Evolutionary conservation across 129 eudicot species (phyloP), one percentile per base, ranked within the genome.

Genomic region (Helichrysum umbraculigerum): DNA sequence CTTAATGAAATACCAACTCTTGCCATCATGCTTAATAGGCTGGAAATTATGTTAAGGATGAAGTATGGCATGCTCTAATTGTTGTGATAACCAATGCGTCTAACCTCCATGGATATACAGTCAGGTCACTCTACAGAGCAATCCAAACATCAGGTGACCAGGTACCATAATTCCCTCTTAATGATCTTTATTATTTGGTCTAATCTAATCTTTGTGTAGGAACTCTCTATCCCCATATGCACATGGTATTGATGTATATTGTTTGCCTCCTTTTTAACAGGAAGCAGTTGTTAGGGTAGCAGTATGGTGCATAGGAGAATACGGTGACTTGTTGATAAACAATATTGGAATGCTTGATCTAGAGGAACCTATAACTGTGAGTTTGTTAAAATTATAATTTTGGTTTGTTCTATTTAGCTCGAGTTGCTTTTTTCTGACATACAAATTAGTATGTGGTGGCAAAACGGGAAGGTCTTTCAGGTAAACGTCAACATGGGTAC

Each of bases 271-370:
- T 77, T 81, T 74, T 29, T 29, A 80, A 79, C 82, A 95, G 99
- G 99, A 89, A 91, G 87, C 90, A 65, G 92, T 91, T 74, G 88
- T 89, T 73, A 89, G 93, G 81, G 97, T 95, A 70, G 94, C 96
- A 6, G 91, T 95, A 60, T 95, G 97, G 99, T 95, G 99, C 84
- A 91, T 91, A 54, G 99, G 99, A 50, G 99, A 95, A 87, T 95
- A 91, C 60, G 97, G 97, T 82, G 99, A 95, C 44, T 87, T 95
- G 91, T 85, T 95, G 91, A 88, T 95, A 64, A 83, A 87, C 84
- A 88, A 82, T 80, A 81, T 74, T 70, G 96, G 99, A 71, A 70
- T 83, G 90, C 92, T 95, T 73, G 92, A 82, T 81, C 70, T 83
- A 11, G 97, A 95, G 88, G 97, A 95, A 73, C 99, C 96, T 66